Base-by-base conservation (phyloP, 352 stramenopile genomes). In the Phytophthora tentaculata region DNA sequence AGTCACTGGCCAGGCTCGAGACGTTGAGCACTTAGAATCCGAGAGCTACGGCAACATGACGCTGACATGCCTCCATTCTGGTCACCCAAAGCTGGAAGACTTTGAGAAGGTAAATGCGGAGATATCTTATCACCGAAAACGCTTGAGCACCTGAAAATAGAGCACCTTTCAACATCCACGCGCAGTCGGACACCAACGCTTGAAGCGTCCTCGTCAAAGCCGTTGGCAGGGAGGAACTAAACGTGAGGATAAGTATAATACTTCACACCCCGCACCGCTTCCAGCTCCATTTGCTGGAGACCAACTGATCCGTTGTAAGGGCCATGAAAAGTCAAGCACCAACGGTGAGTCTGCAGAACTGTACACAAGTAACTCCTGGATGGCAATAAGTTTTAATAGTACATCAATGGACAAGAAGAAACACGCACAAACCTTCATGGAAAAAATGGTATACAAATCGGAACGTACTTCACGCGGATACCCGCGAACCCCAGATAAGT, bases 101-200 rank as follows among this genome's bases (percentile, higher is more conserved):
- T 51, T 10, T 52, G 3, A n/a, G 41, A 49, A 41, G 9, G 54
- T 49, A 24, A 16, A 39, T 43, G 56, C 39, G 16, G 47, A 26
- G 28, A 32, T 47, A 52, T 72, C 64, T 71, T 71, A 62, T 71
- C 56, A 17, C 23, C 26, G 35, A 47, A 65, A 66, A 70, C 50
- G 50, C 20, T 48, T 65, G 41, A 61, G 29, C 20, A 47, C 66
- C 68, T 54, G 41, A 64, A 32, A 73, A 74, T 74, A 74, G 67
- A 14, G 44, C 10, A 10, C n/a, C 43, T 43, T 3, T n/a, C 35
- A 58, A 35, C 28, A 61, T n/a, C n/a, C n/a, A 35, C 37, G 12
- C 16, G 14, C 29, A 28, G 10, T 57, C 24, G 49, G 53, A 69
- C 56, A 44, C 53, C 35, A 43, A 45, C 41, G 22, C 29, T 13